Evolutionary conservation across 2,329 filamentous ascomycete species (phyloP).

Genomic region (Emergomyces orientalis): DNA sequence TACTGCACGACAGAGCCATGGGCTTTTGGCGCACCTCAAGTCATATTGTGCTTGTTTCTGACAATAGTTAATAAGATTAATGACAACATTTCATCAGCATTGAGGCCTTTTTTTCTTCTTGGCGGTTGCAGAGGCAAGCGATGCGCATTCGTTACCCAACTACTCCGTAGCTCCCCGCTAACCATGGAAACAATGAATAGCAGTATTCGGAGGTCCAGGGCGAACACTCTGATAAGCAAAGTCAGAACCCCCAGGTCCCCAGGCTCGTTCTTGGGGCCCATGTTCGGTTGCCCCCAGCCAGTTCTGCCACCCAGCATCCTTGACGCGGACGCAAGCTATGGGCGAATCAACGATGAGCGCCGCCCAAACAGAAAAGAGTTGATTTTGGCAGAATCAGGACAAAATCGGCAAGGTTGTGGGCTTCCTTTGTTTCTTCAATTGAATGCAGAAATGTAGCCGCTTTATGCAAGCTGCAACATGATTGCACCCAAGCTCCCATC

Average conservation of each 20-base stretch:
- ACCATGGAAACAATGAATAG: neutral
- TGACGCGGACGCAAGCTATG: neutral
- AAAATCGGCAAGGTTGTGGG: neutral
- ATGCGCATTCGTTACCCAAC: neutral
- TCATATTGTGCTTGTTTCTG: neutral
- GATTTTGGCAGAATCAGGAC: neutral
- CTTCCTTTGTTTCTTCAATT: neutral
- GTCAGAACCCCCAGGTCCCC: neutral
- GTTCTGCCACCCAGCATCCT: neutral
- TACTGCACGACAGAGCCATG: too few species aligned
- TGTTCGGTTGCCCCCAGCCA: neutral
- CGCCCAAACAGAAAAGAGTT: neutral
- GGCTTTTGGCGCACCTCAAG: too few species aligned
- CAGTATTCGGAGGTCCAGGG: neutral
- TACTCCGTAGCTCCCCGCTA: neutral
- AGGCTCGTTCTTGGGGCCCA: neutral
- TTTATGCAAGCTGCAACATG: constrained; percentile 1
- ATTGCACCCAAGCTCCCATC: neutral
- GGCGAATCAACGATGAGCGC: neutral
- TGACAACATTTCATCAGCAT: too few species aligned
- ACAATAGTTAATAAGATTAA: too few species aligned
- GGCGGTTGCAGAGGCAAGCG: neutral
- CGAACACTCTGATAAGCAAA: neutral
- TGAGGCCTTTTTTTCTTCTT: too few species aligned
- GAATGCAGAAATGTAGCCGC: neutral